Conservation (phyloP, 2,329 filamentous ascomycete species). For the Penicillium fuscoglaucum region DNA sequence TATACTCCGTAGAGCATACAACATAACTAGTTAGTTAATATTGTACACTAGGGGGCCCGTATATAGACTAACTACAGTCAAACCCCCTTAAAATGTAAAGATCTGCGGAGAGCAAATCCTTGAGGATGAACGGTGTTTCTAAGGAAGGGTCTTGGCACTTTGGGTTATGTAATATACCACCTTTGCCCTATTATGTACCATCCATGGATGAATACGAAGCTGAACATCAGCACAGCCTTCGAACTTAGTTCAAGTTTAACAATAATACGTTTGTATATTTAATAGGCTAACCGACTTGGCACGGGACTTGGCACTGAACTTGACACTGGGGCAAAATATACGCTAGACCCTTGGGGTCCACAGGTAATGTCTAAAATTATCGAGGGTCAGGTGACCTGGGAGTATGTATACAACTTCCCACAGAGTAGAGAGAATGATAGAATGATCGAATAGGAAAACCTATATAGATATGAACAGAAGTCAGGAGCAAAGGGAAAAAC, state of each 20-base stretch:
- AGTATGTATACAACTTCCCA: neutral
- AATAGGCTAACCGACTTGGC: neutral
- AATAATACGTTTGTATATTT: neutral
- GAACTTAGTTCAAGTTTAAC: neutral
- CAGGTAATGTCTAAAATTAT: neutral
- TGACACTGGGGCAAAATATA: neutral
- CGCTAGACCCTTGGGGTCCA: neutral
- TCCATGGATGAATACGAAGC: neutral
- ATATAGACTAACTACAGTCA: neutral
- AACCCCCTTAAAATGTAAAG: no score
- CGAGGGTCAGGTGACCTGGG: neutral
- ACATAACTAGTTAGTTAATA: no score
- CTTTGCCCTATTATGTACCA: no score
- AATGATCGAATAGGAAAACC: neutral
- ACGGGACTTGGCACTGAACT: neutral
- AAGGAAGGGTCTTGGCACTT: no score
- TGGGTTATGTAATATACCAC: no score
- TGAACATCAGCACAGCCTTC: neutral
- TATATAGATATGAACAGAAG: neutral
- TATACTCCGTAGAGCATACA: no score
- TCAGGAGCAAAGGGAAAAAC: neutral
- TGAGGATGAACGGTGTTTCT: no score
- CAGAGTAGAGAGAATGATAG: neutral
- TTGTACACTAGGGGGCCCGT: neutral
- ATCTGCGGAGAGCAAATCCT: no score